Evolutionary conservation across 805 yeast genomes (phyloP).

Genomic region (Wickerhamiella bombiphila): DNA sequence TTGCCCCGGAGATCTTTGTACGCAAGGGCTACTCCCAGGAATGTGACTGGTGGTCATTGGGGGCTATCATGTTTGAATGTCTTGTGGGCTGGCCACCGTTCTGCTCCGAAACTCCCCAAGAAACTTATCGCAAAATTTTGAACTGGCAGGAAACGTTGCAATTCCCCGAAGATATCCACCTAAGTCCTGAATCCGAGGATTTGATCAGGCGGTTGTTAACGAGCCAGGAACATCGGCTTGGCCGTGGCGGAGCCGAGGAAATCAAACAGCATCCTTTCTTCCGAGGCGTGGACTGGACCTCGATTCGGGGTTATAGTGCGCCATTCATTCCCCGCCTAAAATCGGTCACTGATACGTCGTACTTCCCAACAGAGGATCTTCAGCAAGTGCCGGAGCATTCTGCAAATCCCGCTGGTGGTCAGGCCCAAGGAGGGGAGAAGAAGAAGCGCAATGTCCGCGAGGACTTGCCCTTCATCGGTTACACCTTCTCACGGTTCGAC

Average conservation of each 20-base stretch:
- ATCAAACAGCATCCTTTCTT: constrained; percentile 83
- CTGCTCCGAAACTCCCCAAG: constrained; percentile 89
- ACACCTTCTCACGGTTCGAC: constrained; percentile 90
- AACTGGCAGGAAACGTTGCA: constrained; percentile 81
- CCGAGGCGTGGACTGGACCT: constrained; percentile 91
- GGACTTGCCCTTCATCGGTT: constrained; percentile 93
- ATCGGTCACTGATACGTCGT: constrained; percentile 88
- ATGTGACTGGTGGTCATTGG: constrained; percentile 97
- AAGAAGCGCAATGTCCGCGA: constrained; percentile 44
- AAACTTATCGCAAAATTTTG: constrained; percentile 78
- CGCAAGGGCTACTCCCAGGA: constrained; percentile 94
- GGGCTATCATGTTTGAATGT: constrained; percentile 95
- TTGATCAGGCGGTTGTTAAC: constrained; percentile 64
- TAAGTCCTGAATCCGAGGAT: constrained; percentile 80
- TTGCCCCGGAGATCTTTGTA: constrained; percentile 86
- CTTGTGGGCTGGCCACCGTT: constrained; percentile 96
- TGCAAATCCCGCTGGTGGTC: constrained; percentile 27
- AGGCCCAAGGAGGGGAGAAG: background rate
- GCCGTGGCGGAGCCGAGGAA: constrained; percentile 87
- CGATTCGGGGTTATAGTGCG: constrained; percentile 75
- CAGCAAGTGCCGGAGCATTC: constrained; percentile 92
- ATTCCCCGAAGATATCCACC: constrained; percentile 83
- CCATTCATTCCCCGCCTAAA: constrained; percentile 87
- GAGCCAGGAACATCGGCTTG: constrained; percentile 64
- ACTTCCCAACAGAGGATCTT: constrained; percentile 94